These are phyloP conservation scores for Cytospora piceae DNA, from an alignment of 2,329 filamentous ascomycete species.

Conservation along the genomic window DNA sequence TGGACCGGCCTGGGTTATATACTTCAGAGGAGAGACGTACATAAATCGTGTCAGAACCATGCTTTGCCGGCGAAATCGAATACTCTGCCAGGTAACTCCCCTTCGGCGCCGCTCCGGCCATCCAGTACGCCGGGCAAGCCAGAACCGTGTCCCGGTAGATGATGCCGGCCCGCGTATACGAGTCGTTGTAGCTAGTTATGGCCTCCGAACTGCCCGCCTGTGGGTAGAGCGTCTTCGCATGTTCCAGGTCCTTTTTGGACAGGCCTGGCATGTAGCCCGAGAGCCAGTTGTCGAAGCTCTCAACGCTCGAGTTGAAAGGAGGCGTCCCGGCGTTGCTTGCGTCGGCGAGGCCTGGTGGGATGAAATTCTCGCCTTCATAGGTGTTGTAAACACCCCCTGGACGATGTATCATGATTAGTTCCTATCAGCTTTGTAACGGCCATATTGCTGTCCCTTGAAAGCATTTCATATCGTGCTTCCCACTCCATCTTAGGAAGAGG, in stretches of 20 bases:
- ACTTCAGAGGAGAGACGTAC: slow-evolving; percentile 40
- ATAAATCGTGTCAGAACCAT: slow-evolving; percentile 61
- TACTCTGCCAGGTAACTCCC: slow-evolving; percentile 62
- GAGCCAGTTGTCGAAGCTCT: slow-evolving; percentile 58
- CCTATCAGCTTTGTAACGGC: not conserved
- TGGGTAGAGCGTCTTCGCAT: slow-evolving; percentile 53
- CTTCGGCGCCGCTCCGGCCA: slow-evolving; percentile 47
- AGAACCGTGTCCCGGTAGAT: slow-evolving; percentile 63
- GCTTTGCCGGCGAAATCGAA: slow-evolving; percentile 60
- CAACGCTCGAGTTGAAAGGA: slow-evolving; percentile 53
- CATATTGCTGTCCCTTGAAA: not conserved
- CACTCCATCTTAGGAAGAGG: not conserved
- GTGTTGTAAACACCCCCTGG: slow-evolving; percentile 59
- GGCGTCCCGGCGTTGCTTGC: slow-evolving; percentile 38
- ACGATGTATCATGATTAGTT: not conserved
- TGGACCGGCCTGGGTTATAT: not conserved
- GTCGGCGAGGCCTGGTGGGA: slow-evolving; percentile 52
- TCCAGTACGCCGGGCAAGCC: slow-evolving; percentile 64
- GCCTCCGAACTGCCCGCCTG: slow-evolving; percentile 50
- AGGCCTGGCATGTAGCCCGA: slow-evolving; percentile 56
- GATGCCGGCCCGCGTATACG: slow-evolving; percentile 56
- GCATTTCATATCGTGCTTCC: not conserved
- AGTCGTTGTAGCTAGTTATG: slow-evolving; percentile 51
- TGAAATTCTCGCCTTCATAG: slow-evolving; percentile 66
- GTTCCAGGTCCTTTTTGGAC: slow-evolving; percentile 42